Evolutionary conservation across 2,329 filamentous ascomycete species (phyloP).

Genomic region (Fusarium pilosicola): DNA sequence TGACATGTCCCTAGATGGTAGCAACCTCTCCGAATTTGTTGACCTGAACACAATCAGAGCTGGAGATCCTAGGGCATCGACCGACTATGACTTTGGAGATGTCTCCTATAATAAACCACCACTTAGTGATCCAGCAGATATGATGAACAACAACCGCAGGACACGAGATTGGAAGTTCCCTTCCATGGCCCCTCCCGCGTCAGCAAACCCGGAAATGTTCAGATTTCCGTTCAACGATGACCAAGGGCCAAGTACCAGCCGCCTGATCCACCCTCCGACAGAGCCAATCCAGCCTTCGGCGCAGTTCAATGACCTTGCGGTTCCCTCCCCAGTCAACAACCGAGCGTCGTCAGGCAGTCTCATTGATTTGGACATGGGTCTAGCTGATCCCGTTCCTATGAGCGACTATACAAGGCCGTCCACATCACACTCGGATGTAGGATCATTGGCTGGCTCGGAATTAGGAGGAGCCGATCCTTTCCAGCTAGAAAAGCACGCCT

Average conservation of each 20-base stretch:
- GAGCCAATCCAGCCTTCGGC: conserved; percentile 59
- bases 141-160: conserved; percentile 60
- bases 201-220: conserved; percentile 63
- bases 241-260: conserved; percentile 44
- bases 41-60: conserved; percentile 70
- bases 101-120: conserved; percentile 59
- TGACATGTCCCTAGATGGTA: conserved; percentile 67
- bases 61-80: conserved; percentile 57
- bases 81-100: conserved; percentile 62
- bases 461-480: conserved; percentile 67
- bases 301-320: conserved; percentile 55
- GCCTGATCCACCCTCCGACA: conserved; percentile 63
- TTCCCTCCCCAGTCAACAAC: conserved; percentile 50
- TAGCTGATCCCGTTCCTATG: conserved; percentile 59
- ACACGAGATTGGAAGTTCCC: conserved; percentile 70
- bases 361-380: conserved; percentile 66
- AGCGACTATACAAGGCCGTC: conserved; percentile 63
- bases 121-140: conserved; percentile 67
- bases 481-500: conserved; percentile 71
- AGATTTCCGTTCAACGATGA: conserved; percentile 59
- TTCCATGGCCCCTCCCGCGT: conserved; percentile 60
- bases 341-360: conserved; percentile 58
- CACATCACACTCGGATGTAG: conserved; percentile 68
- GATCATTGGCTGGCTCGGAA: conserved; percentile 66
- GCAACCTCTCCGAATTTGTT: conserved; percentile 66